A percentile compares a stretch with the other conserved stretches of the same genome.
Evolutionary conservation across 768 basidiomycete species (phyloP).

Genomic region (Clitopilus passeckerianus): DNA sequence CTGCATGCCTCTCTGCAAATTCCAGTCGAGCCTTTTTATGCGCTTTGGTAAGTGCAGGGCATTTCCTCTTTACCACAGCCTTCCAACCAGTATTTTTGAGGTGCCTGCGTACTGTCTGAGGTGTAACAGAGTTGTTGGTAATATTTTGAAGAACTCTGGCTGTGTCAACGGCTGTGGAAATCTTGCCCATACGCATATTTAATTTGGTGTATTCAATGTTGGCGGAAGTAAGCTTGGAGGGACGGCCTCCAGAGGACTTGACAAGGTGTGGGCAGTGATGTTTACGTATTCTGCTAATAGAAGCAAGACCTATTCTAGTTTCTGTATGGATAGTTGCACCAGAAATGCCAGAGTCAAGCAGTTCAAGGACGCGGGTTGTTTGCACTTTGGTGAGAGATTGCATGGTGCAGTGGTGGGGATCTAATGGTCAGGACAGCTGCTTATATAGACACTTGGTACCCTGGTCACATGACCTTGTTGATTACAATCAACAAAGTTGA

Average conservation of each 20-base stretch:
- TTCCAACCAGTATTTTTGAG: too few relatives aligned
- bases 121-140: conserved; percentile 5
- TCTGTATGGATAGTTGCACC: too few relatives aligned
- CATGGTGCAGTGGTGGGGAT: too few relatives aligned
- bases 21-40: not conserved
- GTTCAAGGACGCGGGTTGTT: too few relatives aligned
- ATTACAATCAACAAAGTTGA: too few relatives aligned
- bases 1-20: conserved; percentile 8
- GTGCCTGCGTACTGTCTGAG: conserved; percentile 4
- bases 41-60: too few relatives aligned
- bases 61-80: too few relatives aligned
- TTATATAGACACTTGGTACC: too few relatives aligned
- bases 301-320: not conserved
- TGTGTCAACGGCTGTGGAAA: conserved; percentile 7
- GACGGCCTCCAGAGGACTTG: conserved; percentile 4
- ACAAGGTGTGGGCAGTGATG: conserved; percentile 1
- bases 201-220: conserved; percentile 2
- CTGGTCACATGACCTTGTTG: too few relatives aligned
- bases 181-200: not conserved
- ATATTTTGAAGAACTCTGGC: too few relatives aligned
- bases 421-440: too few relatives aligned
- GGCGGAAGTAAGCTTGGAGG: conserved; percentile 6
- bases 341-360: not conserved
- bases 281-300: conserved; percentile 1
- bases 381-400: too few relatives aligned